Base-by-base conservation (phyloP, 768 basidiomycete species). In the Psilocybe tampanensis region DNA sequence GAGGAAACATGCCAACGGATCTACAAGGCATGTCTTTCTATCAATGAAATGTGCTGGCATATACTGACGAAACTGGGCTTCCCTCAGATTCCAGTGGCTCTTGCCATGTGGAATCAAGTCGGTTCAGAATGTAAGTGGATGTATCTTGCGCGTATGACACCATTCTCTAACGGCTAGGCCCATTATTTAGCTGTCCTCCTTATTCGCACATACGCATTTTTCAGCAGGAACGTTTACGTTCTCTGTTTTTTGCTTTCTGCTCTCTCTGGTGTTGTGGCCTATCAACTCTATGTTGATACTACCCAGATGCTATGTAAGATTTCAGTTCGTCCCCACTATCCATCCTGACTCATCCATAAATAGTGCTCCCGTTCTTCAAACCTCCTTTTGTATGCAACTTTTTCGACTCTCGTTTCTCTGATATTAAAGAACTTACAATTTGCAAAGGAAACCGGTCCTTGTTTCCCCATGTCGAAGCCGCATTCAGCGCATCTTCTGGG, bases 51-150 rank as follows among this genome's bases (percentile, higher is more conserved):
- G 47, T 54, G 47, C 33, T 47, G 18, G 49, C 36, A 52, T 56
- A 55, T 44, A 43, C 18, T 48, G 33, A 42, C 60, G 48, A 47
- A 55, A 47, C 9, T 29, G 44, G 32, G 4, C 29, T 26, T 41
- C 23, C 55, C 54, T 47, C 60, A 92, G 90, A 84, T 91, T 51
- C 90, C 90, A 5, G 90, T 92, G 55, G 86, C 86, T 6, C 79
- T 92, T 47, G 89, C 89, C 17, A 88, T 91, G 85, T 92, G 89
- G 89, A 92, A 92, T 64, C 90, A 92, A 81, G 89, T 90, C 53
- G 86, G 88, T 44, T 89, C 89, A 45, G 88, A 92, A 75, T 86
- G 88, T 86, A 60, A 59, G 79, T 73, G 32, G 4, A 55, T 51
- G 52, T 58, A 26, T 21, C 57, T 57, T 54, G 55, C 56, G 41